Evolutionary conservation across 169 alveolate species (phyloP).

Genomic region (Cryptosporidium baileyi): DNA sequence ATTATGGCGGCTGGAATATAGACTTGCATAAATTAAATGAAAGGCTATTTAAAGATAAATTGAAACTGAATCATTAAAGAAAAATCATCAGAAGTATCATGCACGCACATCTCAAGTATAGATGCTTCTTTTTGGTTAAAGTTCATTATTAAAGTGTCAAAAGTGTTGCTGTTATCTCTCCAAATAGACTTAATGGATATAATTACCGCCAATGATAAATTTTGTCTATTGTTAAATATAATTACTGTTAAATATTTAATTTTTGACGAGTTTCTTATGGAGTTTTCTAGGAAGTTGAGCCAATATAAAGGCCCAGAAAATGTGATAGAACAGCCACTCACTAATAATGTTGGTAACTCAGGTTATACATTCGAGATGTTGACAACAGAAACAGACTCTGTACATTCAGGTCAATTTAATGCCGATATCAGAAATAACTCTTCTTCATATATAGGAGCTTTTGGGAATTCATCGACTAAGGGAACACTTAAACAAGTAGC

Average conservation of each 20-base stretch:
- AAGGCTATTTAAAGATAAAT: too few relatives aligned
- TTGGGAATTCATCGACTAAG: background rate
- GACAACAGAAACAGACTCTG: slow-evolving; percentile 63
- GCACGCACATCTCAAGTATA: too few relatives aligned
- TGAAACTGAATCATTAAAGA: too few relatives aligned
- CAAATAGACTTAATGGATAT: background rate
- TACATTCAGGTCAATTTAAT: background rate
- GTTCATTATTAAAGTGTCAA: too few relatives aligned
- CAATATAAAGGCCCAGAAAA: background rate
- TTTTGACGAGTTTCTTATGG: slow-evolving; percentile 19
- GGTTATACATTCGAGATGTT: slow-evolving; percentile 58
- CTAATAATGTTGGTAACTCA: background rate
- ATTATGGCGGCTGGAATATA: background rate
- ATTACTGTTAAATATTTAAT: background rate
- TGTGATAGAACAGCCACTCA: background rate
- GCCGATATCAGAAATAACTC: slow-evolving; percentile 3
- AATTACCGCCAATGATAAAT: background rate
- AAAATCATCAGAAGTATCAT: too few relatives aligned
- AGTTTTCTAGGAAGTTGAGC: background rate
- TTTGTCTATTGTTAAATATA: background rate
- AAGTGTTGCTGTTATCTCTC: slow-evolving; percentile 2
- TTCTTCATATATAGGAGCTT: background rate
- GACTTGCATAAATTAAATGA: too few relatives aligned
- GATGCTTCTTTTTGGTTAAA: too few relatives aligned
- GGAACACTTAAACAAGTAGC: slow-evolving; percentile 67